A percentile compares a stretch with the other conserved stretches of the same genome.
phyloP scores from a whole-genome alignment of 2,329 filamentous ascomycete species.

The Cladosporium sp. region DNA sequence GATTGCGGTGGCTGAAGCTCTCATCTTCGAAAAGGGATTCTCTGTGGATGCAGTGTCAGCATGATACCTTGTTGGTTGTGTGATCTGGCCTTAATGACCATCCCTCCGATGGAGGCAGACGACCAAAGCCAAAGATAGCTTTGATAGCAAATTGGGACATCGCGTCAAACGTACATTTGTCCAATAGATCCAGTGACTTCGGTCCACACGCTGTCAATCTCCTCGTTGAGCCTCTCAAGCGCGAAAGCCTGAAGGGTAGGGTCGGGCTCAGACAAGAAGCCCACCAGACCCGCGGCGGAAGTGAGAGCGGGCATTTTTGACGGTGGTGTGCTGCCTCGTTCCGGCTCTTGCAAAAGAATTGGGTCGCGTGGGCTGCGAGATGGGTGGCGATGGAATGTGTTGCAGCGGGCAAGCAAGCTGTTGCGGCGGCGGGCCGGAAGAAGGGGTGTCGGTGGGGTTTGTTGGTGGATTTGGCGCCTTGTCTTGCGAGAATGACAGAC shows the following conservation, averaged over 20 bases:
- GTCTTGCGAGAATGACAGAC: slow-evolving; percentile 4
- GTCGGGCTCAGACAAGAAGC: slow-evolving; percentile 93
- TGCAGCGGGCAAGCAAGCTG: slow-evolving; percentile 17
- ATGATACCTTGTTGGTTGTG: slow-evolving; percentile 20
- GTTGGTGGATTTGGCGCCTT: not conserved
- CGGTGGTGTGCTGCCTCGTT: slow-evolving; percentile 7
- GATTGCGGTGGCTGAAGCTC: slow-evolving; percentile 85
- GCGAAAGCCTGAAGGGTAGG: slow-evolving; percentile 92
- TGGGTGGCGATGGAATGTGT: slow-evolving; percentile 19
- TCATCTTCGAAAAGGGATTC: slow-evolving; percentile 98
- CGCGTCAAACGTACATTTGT: slow-evolving; percentile 76
- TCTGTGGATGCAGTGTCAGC: slow-evolving; percentile 50
- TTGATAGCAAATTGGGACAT: not conserved
- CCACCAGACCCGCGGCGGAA: slow-evolving; percentile 90
- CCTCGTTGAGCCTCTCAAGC: slow-evolving; percentile 89
- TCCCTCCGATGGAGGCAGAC: not conserved
- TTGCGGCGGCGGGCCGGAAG: slow-evolving; percentile 17
- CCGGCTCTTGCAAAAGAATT: not conserved
- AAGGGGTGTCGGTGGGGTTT: slow-evolving; percentile 16
- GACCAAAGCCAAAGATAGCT: not conserved
- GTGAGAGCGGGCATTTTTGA: slow-evolving; percentile 81
- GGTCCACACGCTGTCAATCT: slow-evolving; percentile 96
- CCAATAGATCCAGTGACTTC: slow-evolving; percentile 90
- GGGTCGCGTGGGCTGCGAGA: slow-evolving; percentile 11
- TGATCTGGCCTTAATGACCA: not conserved